Conservation (phyloP, 768 basidiomycete genomes). For the Trichaptum fuscoviolaceum region DNA sequence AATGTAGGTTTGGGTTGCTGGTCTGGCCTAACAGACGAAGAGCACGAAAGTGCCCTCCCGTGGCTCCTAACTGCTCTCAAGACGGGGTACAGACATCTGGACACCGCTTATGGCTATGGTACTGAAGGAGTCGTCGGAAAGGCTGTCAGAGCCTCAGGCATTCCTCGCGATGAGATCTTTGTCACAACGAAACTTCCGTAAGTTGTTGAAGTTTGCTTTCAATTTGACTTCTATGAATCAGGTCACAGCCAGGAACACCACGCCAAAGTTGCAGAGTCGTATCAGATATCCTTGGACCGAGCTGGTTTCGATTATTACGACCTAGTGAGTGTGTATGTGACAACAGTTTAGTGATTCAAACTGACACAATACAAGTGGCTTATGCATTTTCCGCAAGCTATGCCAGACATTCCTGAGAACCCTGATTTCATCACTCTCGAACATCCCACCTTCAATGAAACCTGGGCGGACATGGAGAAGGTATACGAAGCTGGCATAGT, state of each 20-base stretch:
- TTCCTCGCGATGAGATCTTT: conserved; percentile 42
- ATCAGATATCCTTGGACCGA: conserved; percentile 24
- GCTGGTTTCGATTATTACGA: conserved; percentile 28
- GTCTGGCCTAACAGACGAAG: conserved; percentile 29
- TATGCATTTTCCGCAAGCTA: conserved; percentile 44
- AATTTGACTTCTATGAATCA: not conserved
- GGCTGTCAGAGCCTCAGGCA: conserved; percentile 40
- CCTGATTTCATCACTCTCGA: conserved; percentile 16
- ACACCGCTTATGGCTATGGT: conserved; percentile 27
- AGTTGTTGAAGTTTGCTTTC: conserved; percentile 6
- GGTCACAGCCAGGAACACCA: conserved; percentile 32
- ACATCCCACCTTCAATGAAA: conserved; percentile 29
- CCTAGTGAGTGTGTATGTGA: conserved; percentile 15
- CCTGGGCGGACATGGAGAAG: conserved; percentile 49
- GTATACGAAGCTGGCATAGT: conserved; percentile 41
- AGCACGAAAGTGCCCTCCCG: conserved; percentile 27
- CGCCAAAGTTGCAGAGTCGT: conserved; percentile 21
- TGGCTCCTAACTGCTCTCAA: conserved; percentile 39
- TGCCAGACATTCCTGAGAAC: conserved; percentile 15
- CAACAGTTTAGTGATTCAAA: not conserved
- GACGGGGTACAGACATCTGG: conserved; percentile 27
- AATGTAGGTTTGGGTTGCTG: conserved; percentile 35
- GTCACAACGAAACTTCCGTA: conserved; percentile 47
- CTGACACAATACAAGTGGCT: conserved; percentile 32
- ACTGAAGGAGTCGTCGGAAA: conserved; percentile 61